phyloP scores from a whole-genome alignment of 2,329 filamentous ascomycete species.

The Nemania abortiva region DNA sequence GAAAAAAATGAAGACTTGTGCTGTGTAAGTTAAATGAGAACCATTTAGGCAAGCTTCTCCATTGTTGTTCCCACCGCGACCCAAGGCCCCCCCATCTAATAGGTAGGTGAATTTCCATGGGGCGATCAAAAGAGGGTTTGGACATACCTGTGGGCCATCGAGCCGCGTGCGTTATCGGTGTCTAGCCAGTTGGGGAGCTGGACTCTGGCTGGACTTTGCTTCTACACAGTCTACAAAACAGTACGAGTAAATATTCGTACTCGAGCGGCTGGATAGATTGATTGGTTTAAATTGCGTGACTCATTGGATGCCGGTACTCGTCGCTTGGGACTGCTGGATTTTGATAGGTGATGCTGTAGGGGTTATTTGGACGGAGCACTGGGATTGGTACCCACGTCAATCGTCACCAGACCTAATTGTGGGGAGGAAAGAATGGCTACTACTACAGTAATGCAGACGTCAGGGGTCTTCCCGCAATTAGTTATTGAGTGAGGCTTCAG shows the following conservation, averaged over 20 bases:
- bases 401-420: background rate
- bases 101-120: background rate
- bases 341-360: too few species aligned
- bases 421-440: background rate
- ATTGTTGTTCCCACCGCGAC: background rate
- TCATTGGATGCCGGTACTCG: background rate
- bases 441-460: background rate
- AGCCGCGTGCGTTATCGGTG: constrained; percentile 1
- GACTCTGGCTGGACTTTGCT: too few species aligned
- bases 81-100: background rate
- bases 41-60: background rate
- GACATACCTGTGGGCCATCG: too few species aligned
- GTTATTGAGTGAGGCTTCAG: constrained; percentile 13
- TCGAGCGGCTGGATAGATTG: background rate
- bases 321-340: background rate
- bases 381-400: background rate
- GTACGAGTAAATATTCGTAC: too few species aligned
- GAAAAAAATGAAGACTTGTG: background rate
- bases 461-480: background rate
- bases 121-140: background rate
- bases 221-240: too few species aligned
- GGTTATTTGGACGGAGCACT: background rate
- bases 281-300: constrained; percentile 18
- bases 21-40: background rate
- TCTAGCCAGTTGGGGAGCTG: too few species aligned